Conservation (phyloP, 2,329 filamentous ascomycete genomes). For the Pseudocercospora vitis region DNA sequence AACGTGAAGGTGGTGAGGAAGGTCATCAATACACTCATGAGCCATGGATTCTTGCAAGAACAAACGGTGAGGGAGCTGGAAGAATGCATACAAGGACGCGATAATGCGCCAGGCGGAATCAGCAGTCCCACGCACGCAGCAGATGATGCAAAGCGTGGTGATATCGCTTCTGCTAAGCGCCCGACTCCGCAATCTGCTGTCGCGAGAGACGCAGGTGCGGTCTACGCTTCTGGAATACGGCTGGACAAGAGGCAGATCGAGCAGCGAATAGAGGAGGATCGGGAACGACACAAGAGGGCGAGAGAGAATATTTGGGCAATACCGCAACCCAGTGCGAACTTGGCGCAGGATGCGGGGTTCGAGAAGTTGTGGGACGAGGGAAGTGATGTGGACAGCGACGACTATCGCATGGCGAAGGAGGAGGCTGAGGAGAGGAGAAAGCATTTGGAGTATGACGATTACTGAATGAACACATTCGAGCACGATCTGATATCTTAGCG, state of each 20-base stretch:
- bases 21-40: conserved; percentile 57
- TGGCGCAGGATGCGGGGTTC: conserved; percentile 68
- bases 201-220: conserved; percentile 19
- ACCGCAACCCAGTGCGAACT: conserved; percentile 43
- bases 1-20: conserved; percentile 85
- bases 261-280: conserved; percentile 93
- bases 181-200: conserved; percentile 30
- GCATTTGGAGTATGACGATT: conserved; percentile 46
- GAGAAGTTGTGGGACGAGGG: conserved; percentile 82
- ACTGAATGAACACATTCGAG: conserved; percentile 14
- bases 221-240: conserved; percentile 38
- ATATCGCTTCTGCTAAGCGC: conserved; percentile 14
- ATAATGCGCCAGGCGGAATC: conserved; percentile 41
- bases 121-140: conserved; percentile 18
- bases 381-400: conserved; percentile 84
- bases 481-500: conserved; percentile 4
- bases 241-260: conserved; percentile 88
- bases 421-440: conserved; percentile 61
- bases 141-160: conserved; percentile 5
- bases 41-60: conserved; percentile 69
- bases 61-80: conserved; percentile 79
- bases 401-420: conserved; percentile 73
- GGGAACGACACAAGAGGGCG: conserved; percentile 88
- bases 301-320: conserved; percentile 94
- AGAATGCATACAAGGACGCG: conserved; percentile 76